Conservation (phyloP, 1,284 basidiomycete genomes). For the Trichosporon sp. region DNA sequence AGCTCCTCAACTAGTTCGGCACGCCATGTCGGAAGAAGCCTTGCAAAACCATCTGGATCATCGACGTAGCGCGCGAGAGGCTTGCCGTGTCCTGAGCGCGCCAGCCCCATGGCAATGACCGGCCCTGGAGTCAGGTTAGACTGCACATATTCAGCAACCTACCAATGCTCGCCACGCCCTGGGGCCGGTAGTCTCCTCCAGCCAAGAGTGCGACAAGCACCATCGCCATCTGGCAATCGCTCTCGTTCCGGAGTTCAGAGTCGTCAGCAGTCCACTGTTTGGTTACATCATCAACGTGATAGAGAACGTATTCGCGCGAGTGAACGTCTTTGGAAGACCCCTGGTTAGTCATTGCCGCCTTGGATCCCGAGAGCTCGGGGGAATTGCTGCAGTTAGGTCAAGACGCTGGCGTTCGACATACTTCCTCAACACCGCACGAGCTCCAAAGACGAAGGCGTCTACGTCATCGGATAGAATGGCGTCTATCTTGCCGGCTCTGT, state of each 20-base stretch:
- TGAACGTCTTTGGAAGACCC: slow-evolving; percentile 42
- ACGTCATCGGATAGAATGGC: slow-evolving; percentile 90
- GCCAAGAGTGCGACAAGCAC: slow-evolving; percentile 82
- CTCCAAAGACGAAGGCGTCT: slow-evolving; percentile 89
- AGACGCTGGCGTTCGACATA: slow-evolving; percentile 43
- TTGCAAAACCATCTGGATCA: slow-evolving; percentile 30
- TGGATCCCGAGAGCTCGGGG: slow-evolving; percentile 68
- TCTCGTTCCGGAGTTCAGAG: slow-evolving; percentile 40
- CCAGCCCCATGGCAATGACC: slow-evolving; percentile 58
- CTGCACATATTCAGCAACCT: slow-evolving; percentile 20
- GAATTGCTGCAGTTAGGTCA: slow-evolving; percentile 63
- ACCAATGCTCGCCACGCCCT: slow-evolving; percentile 50
- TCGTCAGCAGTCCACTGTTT: slow-evolving; percentile 36
- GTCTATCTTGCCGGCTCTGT: slow-evolving; percentile 78
- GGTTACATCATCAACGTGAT: slow-evolving; percentile 62
- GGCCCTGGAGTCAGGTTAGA: slow-evolving; percentile 41
- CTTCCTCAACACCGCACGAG: slow-evolving; percentile 76
- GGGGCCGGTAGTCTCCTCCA: slow-evolving; percentile 86
- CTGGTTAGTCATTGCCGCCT: slow-evolving; percentile 55
- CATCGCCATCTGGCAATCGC: slow-evolving; percentile 69
- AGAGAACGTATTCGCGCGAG: slow-evolving; percentile 72
- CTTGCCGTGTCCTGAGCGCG: slow-evolving; percentile 56
- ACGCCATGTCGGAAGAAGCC: slow-evolving; percentile 62
- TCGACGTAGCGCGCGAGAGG: slow-evolving; percentile 67
- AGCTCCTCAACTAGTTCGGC: slow-evolving; percentile 69